Conservation (phyloP, 208 protist species). For the Novymonas esmeraldas region DNA sequence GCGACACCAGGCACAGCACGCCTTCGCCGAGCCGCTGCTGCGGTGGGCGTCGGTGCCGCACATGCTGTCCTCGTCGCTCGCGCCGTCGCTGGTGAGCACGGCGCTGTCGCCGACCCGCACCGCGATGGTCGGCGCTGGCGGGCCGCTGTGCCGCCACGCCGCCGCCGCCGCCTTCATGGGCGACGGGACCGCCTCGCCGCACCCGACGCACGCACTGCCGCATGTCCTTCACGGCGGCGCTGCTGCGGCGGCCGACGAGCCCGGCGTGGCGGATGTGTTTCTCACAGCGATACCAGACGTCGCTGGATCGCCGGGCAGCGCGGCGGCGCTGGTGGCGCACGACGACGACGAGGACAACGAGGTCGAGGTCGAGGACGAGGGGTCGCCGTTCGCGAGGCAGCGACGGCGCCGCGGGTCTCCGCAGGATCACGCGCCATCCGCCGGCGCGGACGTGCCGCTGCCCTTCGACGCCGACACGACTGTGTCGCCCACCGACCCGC, state of each 20-base stretch:
- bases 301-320: too few relatives aligned
- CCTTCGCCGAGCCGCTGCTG: constrained; percentile 26
- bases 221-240: background rate
- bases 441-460: background rate
- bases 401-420: too few relatives aligned
- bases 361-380: too few relatives aligned
- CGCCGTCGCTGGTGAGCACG: background rate
- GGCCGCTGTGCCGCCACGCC: background rate
- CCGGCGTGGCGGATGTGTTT: background rate
- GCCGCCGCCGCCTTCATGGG: background rate
- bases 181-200: background rate
- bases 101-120: too few relatives aligned
- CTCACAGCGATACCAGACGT: background rate
- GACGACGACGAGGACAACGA: too few relatives aligned
- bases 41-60: background rate
- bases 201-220: background rate
- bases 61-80: background rate
- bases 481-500: background rate
- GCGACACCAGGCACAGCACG: constrained; percentile 10
- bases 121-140: too few relatives aligned
- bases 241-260: background rate
- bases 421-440: too few relatives aligned
- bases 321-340: too few relatives aligned
- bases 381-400: too few relatives aligned
- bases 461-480: background rate